These are phyloP conservation scores for Massospora cicadina DNA, from an alignment of 371 early-diverging fungal species.

Conservation along the genomic window DNA sequence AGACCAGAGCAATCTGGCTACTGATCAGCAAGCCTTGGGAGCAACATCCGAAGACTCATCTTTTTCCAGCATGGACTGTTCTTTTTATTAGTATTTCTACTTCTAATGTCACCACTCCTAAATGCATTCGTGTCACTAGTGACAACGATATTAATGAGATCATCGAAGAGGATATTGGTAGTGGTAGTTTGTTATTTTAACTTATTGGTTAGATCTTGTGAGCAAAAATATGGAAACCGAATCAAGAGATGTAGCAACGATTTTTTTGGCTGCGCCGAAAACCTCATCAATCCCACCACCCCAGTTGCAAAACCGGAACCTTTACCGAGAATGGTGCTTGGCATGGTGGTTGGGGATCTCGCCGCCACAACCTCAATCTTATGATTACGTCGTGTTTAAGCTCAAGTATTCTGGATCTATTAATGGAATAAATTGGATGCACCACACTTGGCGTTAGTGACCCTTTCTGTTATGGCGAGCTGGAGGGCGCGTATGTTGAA, in stretches of 20 bases:
- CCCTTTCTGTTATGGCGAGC: not conserved
- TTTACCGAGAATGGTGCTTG: constrained; percentile 43
- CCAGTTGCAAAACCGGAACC: constrained; percentile 37
- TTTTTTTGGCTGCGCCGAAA: constrained; percentile 60
- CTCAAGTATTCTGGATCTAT: not conserved
- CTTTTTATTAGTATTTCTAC: not conserved
- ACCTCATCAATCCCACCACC: constrained; percentile 48
- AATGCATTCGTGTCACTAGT: not conserved
- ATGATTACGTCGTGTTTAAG: constrained; percentile 31
- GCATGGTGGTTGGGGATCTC: constrained; percentile 81
- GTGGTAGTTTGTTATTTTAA: not conserved
- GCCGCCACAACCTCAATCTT: constrained; percentile 56
- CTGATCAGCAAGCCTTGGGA: not conserved
- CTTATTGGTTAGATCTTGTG: constrained; percentile 36
- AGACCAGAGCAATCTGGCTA: not conserved
- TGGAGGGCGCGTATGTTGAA: not conserved
- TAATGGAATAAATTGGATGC: not conserved
- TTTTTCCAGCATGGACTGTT: not conserved
- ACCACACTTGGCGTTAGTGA: not conserved
- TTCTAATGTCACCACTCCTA: not conserved
- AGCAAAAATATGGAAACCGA: constrained; percentile 39
- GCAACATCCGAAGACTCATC: not conserved
- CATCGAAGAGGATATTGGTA: not conserved
- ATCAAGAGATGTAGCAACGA: constrained; percentile 58
- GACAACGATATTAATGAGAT: not conserved